A percentile compares a stretch with the other conserved stretches of the same genome.
Conservation (phyloP, 371 early-diverging fungal species). For the Chytridiales sp. region DNA sequence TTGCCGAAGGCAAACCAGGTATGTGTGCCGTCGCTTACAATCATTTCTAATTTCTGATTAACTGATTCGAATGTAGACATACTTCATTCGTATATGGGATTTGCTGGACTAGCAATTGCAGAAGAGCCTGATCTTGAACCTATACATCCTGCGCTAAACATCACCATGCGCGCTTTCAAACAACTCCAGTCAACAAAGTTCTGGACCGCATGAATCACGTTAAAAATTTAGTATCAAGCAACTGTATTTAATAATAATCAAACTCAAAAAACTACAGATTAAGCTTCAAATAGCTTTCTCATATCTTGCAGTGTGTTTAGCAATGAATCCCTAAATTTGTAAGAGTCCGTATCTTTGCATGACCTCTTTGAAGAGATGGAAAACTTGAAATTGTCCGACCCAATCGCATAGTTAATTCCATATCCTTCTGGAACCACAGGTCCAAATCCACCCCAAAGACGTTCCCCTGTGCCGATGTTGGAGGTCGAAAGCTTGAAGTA, state of each 20-base stretch:
- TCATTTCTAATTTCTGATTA: background rate
- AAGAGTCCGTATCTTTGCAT: constrained; percentile 28
- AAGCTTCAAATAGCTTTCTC: too few species aligned
- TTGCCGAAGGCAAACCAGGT: constrained; percentile 63
- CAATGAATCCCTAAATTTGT: constrained; percentile 35
- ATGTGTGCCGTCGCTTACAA: constrained; percentile 16
- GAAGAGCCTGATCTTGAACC: constrained; percentile 54
- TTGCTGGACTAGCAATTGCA: constrained; percentile 65
- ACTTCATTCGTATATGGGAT: constrained; percentile 85
- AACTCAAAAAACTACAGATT: too few species aligned
- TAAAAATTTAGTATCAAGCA: too few species aligned
- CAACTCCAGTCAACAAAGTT: too few species aligned
- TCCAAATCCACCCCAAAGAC: constrained; percentile 78
- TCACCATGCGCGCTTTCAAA: constrained; percentile 37
- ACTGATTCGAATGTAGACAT: constrained; percentile 55
- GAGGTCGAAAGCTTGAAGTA: constrained; percentile 68
- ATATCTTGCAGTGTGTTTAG: constrained; percentile 38
- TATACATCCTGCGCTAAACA: constrained; percentile 58
- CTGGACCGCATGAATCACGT: too few species aligned
- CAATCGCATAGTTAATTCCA: constrained; percentile 85
- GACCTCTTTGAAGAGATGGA: constrained; percentile 58
- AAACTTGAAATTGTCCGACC: constrained; percentile 74
- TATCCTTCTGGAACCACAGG: constrained; percentile 75
- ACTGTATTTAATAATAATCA: too few species aligned
- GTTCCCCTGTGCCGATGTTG: constrained; percentile 73